These are phyloP conservation scores for Xanthoconium purpureum DNA, from an alignment of 768 basidiomycete genomes.

Conservation along the genomic window DNA sequence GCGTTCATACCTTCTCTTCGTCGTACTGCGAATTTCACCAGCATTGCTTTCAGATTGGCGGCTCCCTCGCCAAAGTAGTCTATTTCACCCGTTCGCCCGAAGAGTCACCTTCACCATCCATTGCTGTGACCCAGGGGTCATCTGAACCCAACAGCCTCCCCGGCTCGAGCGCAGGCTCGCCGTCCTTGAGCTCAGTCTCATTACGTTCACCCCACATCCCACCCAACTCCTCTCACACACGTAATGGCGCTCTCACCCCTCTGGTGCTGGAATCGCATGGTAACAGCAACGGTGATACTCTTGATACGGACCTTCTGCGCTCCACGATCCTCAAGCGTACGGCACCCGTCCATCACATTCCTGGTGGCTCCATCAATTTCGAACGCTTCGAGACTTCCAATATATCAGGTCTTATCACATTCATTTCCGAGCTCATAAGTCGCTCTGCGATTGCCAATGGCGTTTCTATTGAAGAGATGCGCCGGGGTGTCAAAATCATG, in stretches of 20 bases:
- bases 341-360: slow-evolving; percentile 64
- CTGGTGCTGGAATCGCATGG: slow-evolving; percentile 60
- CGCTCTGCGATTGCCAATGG: slow-evolving; percentile 82
- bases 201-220: slow-evolving; percentile 24
- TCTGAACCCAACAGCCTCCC: slow-evolving; percentile 44
- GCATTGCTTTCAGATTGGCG: slow-evolving; percentile 69
- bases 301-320: slow-evolving; percentile 47
- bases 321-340: slow-evolving; percentile 68
- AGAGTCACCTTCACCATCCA: slow-evolving; percentile 74
- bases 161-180: slow-evolving; percentile 34
- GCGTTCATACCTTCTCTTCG: slow-evolving; percentile 35
- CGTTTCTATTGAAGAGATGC: slow-evolving; percentile 89
- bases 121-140: slow-evolving; percentile 56
- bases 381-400: slow-evolving; percentile 94
- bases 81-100: slow-evolving; percentile 96
- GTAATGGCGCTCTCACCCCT: slow-evolving; percentile 79
- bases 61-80: slow-evolving; percentile 95
- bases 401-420: slow-evolving; percentile 78
- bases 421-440: slow-evolving; percentile 83
- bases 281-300: slow-evolving; percentile 21
- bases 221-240: slow-evolving; percentile 34
- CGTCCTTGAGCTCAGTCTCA: slow-evolving; percentile 5
- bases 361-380: slow-evolving; percentile 96
- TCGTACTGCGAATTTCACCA: slow-evolving; percentile 1
- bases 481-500: slow-evolving; percentile 90